Base-by-base conservation (phyloP, 2,329 filamentous ascomycete genomes). In the Fusarium sp. region DNA sequence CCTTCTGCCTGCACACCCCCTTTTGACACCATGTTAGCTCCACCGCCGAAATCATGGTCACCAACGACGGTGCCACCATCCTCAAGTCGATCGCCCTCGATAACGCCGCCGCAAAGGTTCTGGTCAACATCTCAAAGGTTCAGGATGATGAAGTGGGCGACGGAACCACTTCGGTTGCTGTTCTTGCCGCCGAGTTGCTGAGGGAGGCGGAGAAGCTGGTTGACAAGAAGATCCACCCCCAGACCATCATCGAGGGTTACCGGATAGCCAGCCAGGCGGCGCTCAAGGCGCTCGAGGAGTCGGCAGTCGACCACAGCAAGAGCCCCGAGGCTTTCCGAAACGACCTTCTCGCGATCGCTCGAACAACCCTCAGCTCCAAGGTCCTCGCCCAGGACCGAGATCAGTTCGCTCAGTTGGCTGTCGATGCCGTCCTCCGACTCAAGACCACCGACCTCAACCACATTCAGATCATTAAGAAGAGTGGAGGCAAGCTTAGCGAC, bases 391-490 rank as follows among this genome's bases (percentile, higher is more conserved):
- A 99, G 82, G 95, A 99, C 81, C 89, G 94, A 70, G 89, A 94
- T 68, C 92, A 98, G 77, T 99, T 99, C 77, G 89, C 96, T 62
- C 87, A 91, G 78, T 87, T 99, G 53, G 96, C 96, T 16, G 92
- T 92, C 71, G 94, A 98, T 74, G 96, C 96, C 36, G 92, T 99
- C 4, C 85, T 98, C 64, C 89, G 96, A 70, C 87, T 99, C 77
- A 93, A 93, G 62, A 96, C 93, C 2, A 93, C 92, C 62, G 96
- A 99, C 80, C 89, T 99, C 59, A 97, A 92, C 79, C 94, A 98
- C 79, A 99, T 99, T 72, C 96, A 99, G 81, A 94, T 99, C 77
- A 99, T 99, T 85, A 99, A 99, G 87, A 99, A 99, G 86, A 91
- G 95, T 2, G 96, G 96, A 74, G 96, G 96, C 75, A 99, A 98